Evolutionary conservation across 23 red algal genomes (phyloP).

Genomic region (Gracilariopsis chorda): DNA sequence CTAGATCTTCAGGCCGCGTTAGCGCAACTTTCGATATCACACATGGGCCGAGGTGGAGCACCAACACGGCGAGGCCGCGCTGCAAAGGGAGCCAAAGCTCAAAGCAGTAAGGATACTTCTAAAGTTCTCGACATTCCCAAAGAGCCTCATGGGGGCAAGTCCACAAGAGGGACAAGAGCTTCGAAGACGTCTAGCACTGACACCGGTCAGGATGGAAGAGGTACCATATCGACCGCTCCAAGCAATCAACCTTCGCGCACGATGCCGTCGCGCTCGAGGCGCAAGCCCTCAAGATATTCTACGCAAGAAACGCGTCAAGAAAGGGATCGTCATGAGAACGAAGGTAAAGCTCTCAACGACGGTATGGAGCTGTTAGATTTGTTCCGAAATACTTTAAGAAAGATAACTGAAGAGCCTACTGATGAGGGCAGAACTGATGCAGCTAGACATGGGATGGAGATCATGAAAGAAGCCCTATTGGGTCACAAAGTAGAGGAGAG

Average conservation of each 20-base stretch:
- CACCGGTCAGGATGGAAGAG: not conserved
- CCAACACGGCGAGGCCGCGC: not conserved
- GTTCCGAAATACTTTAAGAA: not conserved
- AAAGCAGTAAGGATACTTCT: not conserved
- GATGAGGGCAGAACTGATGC: not conserved
- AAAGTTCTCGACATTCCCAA: not conserved
- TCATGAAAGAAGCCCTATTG: not conserved
- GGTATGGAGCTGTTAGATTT: not conserved
- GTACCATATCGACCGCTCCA: not conserved
- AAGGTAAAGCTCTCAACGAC: not conserved
- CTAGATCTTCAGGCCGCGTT: too few species aligned
- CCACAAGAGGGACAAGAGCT: not conserved
- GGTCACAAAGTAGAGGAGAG: not conserved
- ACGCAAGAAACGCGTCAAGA: not conserved
- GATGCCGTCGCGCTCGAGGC: not conserved
- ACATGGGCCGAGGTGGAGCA: slow-evolving; percentile 21
- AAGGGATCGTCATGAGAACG: not conserved
- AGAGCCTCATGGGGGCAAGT: not conserved
- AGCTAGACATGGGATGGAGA: not conserved
- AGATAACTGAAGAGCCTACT: not conserved
- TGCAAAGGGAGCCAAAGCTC: not conserved
- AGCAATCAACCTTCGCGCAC: not conserved
- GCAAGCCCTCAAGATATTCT: slow-evolving; percentile 8
- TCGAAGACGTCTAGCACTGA: not conserved
- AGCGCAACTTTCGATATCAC: too few species aligned